These are phyloP conservation scores for Tylopilus rubrobrunneus DNA, from an alignment of 768 basidiomycete species.

Conservation along the genomic window DNA sequence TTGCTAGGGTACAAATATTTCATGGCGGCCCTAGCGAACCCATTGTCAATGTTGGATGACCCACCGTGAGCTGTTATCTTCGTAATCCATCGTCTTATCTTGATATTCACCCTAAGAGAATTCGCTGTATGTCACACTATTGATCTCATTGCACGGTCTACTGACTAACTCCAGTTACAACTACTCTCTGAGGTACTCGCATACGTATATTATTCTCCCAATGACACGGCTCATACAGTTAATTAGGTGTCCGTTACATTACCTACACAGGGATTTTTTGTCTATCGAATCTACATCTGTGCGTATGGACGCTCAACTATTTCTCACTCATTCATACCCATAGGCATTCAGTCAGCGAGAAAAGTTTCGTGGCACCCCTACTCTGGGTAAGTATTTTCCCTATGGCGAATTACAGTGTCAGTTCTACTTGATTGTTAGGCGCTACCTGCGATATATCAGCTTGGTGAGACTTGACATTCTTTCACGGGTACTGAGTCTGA, in stretches of 20 bases:
- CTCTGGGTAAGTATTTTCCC: slow-evolving; percentile 5
- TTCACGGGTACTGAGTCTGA: neutral
- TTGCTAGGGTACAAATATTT: slow-evolving; percentile 2
- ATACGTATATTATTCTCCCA: too few species aligned
- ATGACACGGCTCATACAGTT: neutral
- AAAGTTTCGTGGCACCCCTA: neutral
- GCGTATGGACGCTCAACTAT: neutral
- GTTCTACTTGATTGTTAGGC: neutral
- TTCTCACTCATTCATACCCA: neutral
- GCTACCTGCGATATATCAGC: neutral
- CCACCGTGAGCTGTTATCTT: slow-evolving; percentile 1
- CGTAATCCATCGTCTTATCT: neutral
- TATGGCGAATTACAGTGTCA: neutral
- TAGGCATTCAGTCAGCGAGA: slow-evolving; percentile 3
- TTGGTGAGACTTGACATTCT: slow-evolving; percentile 2
- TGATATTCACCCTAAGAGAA: slow-evolving; percentile 1
- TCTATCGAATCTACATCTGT: slow-evolving; percentile 11
- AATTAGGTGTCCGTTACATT: neutral
- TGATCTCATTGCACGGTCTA: neutral
- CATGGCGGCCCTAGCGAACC: neutral
- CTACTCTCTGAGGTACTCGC: neutral
- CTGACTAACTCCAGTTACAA: slow-evolving; percentile 4
- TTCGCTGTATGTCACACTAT: slow-evolving; percentile 3
- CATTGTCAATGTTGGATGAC: neutral
- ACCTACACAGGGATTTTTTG: slow-evolving; percentile 7